Evolutionary conservation across 1,139 yeast genomes (phyloP).

Genomic region (Lodderomyces theae): DNA sequence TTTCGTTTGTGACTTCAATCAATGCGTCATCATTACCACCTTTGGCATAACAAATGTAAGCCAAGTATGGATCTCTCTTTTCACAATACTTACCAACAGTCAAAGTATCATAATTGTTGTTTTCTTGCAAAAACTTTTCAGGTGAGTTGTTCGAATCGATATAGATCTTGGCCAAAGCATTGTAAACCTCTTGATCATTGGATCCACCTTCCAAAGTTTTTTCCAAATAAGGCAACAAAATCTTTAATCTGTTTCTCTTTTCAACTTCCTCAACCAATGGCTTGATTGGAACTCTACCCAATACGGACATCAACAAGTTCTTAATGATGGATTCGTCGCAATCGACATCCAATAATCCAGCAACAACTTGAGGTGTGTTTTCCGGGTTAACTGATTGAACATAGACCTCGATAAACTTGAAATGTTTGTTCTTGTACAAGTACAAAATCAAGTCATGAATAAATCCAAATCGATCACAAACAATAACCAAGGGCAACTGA

Average conservation of each 20-base stretch:
- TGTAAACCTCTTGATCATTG: slow-evolving; percentile 87
- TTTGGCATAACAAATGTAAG: slow-evolving; percentile 94
- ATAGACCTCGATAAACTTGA: slow-evolving; percentile 94
- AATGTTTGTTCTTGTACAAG: slow-evolving; percentile 90
- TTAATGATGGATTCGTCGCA: slow-evolving; percentile 91
- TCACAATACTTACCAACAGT: slow-evolving; percentile 98
- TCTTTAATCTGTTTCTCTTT: slow-evolving; percentile 89
- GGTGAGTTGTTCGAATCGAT: slow-evolving; percentile 97
- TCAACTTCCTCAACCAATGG: slow-evolving; percentile 93
- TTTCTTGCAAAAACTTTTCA: slow-evolving; percentile 92
- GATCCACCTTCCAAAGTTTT: slow-evolving; percentile 85
- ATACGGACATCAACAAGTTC: slow-evolving; percentile 74
- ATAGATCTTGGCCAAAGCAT: slow-evolving; percentile 95
- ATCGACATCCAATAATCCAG: slow-evolving; percentile 94
- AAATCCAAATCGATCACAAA: slow-evolving; percentile 88
- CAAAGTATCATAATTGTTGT: slow-evolving; percentile 81
- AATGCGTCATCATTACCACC: slow-evolving; percentile 91
- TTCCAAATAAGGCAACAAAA: slow-evolving; percentile 89
- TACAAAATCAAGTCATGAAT: slow-evolving; percentile 92
- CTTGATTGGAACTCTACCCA: slow-evolving; percentile 92
- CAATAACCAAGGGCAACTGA: slow-evolving; percentile 93
- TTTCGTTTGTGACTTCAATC: slow-evolving; percentile 89
- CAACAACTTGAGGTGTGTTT: slow-evolving; percentile 94
- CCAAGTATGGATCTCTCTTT: slow-evolving; percentile 97
- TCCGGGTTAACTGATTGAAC: slow-evolving; percentile 97